Base-by-base conservation (phyloP, 2,329 filamentous ascomycete genomes). In the Metarhizium album region DNA sequence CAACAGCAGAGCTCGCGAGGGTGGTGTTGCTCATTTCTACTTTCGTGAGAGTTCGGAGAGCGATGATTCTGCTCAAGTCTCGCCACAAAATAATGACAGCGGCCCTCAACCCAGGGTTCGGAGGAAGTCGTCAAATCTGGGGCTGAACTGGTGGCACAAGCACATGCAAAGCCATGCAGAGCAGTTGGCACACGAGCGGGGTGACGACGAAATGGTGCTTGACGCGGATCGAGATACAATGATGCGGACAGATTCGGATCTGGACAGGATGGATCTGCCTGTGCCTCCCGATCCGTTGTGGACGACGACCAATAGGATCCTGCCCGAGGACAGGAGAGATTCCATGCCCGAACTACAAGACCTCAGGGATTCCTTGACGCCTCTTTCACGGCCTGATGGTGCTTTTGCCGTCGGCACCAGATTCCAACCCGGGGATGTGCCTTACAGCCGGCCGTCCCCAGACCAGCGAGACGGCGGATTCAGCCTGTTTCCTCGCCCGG, bases 131-230 rank as follows among this genome's bases (percentile, higher is more conserved):
- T 83, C 80, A 2, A 77, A 79, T 47, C 74, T 82, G 58, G 76
- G 79, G 48, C 72, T 83, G 59, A 75, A 76, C 48, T 91, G 86
- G 83, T 88, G 89, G 62, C 75, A 93, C 61, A 79, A 83, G 59
- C 84, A 89, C 59, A 87, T 93, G 85, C 85, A 87, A 58, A 78
- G 83, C 58, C 85, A 91, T 66, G 85, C 83, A 48, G 80, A 87
- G 58, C 74, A 83, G 58, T 65, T 83, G 46, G 75, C 82, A 54
- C 69, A 75, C 57, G 73, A 74, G 42, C 68, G 69, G 24, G 56
- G 52, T 23, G 59, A 59, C 2, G 57, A 61, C 31, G 61, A 56
- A 1, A 59, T 61, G 58, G 55, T 31, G 29, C 52, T 64, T 42
- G 62, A 67, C 18, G 49, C 53, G 38, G 55, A 58, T 18, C 49